A percentile compares a stretch with the other conserved stretches of the same genome.
Evolutionary conservation across 306 rosid species (phyloP).

Genomic region (Lathyrus sativus): DNA sequence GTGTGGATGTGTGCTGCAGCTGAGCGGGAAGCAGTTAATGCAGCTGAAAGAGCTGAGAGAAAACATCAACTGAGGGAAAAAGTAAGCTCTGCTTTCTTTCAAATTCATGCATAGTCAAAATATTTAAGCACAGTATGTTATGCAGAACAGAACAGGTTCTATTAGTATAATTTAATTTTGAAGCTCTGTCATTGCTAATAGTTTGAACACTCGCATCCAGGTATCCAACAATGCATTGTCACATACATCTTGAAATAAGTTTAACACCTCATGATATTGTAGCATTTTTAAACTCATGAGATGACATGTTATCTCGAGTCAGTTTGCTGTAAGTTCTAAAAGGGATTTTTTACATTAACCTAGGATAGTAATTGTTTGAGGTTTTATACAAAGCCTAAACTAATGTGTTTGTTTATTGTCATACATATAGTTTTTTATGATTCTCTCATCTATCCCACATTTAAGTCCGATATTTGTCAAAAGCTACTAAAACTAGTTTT

Average conservation of each 20-base stretch:
- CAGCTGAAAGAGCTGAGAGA: constrained; percentile 95
- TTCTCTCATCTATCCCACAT: background rate
- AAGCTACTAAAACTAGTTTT: background rate
- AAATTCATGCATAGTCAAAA: background rate
- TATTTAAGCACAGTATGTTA: constrained; percentile 19
- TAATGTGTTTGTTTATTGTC: background rate
- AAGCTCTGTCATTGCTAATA: constrained; percentile 1
- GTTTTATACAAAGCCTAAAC: background rate
- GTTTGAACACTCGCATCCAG: background rate
- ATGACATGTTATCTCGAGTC: constrained; percentile 3
- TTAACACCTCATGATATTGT: constrained; percentile 7
- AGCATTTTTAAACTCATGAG: background rate
- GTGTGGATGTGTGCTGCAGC: constrained; percentile 54
- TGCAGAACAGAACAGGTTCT: background rate
- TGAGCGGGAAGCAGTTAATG: constrained; percentile 88
- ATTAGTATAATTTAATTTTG: constrained; percentile 7
- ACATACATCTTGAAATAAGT: background rate
- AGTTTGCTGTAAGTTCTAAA: background rate
- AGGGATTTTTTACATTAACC: background rate
- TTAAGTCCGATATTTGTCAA: background rate
- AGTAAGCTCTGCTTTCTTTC: constrained; percentile 46
- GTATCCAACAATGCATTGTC: background rate
- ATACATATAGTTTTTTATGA: background rate
- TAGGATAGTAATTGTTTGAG: background rate
- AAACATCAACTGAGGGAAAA: constrained; percentile 80